These are phyloP conservation scores for Lonicera japonica DNA, from an alignment of 129 eudicot species.

Conservation along the genomic window DNA sequence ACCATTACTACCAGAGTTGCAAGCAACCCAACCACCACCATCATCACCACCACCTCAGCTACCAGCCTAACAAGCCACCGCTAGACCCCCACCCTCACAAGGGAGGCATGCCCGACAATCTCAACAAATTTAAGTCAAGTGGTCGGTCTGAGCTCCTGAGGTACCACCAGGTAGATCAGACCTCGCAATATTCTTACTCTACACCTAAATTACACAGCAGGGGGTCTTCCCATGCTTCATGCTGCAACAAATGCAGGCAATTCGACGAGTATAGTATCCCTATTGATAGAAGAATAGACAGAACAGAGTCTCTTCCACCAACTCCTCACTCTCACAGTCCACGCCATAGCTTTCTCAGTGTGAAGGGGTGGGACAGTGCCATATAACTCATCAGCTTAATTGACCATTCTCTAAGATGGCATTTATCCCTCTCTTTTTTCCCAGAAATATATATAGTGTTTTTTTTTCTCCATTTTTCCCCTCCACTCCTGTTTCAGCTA, in stretches of 20 bases:
- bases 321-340: conserved; percentile 38
- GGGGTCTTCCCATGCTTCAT: conserved; percentile 10
- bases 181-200: conserved; percentile 10
- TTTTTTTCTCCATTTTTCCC: not conserved
- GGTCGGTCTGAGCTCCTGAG: conserved; percentile 32
- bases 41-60: conserved; percentile 13
- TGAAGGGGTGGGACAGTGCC: conserved; percentile 16
- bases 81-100: conserved; percentile 19
- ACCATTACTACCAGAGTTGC: conserved; percentile 10
- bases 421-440: no score
- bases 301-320: conserved; percentile 22
- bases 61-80: conserved; percentile 15
- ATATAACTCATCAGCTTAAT: not conserved
- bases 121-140: conserved; percentile 31
- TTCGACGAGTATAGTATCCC: conserved; percentile 21
- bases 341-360: not conserved
- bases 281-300: conserved; percentile 27
- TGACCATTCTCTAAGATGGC: no score
- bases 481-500: no score
- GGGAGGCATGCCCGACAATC: conserved; percentile 27
- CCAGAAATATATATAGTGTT: not conserved
- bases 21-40: conserved; percentile 1
- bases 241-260: conserved; percentile 29
- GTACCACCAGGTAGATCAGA: conserved; percentile 27
- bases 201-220: conserved; percentile 17